These are phyloP conservation scores for Fusarium luffae DNA, from an alignment of 2,329 filamentous ascomycete genomes.

Conservation along the genomic window DNA sequence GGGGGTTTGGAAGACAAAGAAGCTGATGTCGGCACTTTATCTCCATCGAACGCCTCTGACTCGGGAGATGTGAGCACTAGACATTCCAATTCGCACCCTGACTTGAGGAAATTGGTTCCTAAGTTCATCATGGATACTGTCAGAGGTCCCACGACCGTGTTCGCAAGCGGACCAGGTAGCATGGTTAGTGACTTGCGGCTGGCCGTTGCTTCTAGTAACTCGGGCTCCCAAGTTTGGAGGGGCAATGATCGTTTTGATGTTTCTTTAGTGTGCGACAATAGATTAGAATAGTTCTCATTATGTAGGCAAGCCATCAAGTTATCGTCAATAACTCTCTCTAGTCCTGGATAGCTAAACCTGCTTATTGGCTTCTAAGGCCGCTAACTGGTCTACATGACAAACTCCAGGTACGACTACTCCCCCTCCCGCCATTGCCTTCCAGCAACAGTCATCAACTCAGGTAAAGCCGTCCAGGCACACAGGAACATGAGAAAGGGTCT, in stretches of 20 bases:
- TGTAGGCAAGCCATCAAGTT: no score
- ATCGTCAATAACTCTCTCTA: no score
- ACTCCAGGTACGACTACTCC: no score
- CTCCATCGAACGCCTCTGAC: rapidly evolving
- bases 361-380: no score
- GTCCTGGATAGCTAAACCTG: no score
- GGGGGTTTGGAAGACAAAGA: rapidly evolving
- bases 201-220: background rate
- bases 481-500: no score
- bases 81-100: background rate
- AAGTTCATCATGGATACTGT: background rate
- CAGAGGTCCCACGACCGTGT: background rate
- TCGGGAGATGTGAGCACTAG: rapidly evolving
- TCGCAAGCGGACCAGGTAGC: background rate
- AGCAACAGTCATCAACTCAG: no score
- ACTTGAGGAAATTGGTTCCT: background rate
- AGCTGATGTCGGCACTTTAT: background rate
- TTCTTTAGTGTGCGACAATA: background rate
- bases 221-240: background rate
- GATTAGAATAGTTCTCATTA: background rate
- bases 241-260: background rate
- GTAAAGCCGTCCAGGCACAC: no score
- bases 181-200: background rate
- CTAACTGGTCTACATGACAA: no score
- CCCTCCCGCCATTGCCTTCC: no score